Evolutionary conservation across 2,329 filamentous ascomycete species (phyloP), one percentile per base, ranked within the genome.

Genomic region (Alternaria ethzedia): DNA sequence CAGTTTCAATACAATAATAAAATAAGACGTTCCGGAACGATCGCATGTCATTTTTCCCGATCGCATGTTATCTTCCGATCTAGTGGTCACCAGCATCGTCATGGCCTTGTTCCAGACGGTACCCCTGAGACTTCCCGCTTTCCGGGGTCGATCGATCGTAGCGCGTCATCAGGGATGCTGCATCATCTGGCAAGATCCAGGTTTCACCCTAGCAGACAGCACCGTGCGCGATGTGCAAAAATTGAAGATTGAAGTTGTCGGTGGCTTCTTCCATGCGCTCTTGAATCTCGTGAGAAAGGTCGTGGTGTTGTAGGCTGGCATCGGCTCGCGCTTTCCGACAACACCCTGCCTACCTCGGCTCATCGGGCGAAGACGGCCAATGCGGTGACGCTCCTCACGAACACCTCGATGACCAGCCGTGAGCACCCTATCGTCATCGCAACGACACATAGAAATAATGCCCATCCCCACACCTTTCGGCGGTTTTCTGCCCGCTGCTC

Each of bases 401-500:
- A 57, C 57, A 93, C 77, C 91, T 95, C 17, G 30, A 32, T 70
- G 90, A 92, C 23, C 90, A 75, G 30, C 32, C 41, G 44, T 52
- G 45, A 54, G 36, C 36, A 45, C 90, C 91, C 21, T 4, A 92
- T 97, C 43, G 94, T 97, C 69, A 94, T 62, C 41, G 21, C 52
- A 51, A 49, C 47, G 57, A 59, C 65, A 59, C 49, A 66, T 63
- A 69, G 66, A 65, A 60, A 63, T 70, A 64, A 70, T 63, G 54
- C n/a, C 25, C 20, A 55, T 66, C 62, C 64, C 68, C 66, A 67
- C 66, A 64, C 47, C 21, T 58, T 59, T 66, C 65, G 69, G 65
- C 65, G 59, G 61, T 21, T 56, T 65, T 47, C 44, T 28, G 52
- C 54, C 62, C 61, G 66, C 54, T 59, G 21, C 30, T 51, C 46